A percentile compares a stretch with the other conserved stretches of the same genome.
Conservation (phyloP, 1,139 yeast species). For the Kurtzmaniella quercitrusa region DNA sequence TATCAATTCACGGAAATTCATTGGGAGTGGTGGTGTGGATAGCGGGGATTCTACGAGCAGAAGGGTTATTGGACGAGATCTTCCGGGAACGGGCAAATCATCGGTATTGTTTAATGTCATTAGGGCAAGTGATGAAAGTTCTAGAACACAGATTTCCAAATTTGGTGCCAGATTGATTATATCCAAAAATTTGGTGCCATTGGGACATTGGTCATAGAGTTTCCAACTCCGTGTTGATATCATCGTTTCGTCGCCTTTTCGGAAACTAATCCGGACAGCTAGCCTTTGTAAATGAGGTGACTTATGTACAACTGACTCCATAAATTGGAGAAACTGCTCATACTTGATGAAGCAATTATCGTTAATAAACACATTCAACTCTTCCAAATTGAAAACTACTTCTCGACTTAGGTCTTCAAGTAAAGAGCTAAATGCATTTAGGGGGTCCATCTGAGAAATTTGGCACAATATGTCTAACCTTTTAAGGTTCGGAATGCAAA, state of each 20-base stretch:
- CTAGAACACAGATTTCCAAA: constrained; percentile 11
- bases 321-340: constrained; percentile 13
- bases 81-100: neutral
- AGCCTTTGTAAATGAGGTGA: constrained; percentile 11
- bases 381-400: constrained; percentile 7
- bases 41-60: constrained; percentile 17
- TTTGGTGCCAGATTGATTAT: constrained; percentile 1
- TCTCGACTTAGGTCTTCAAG: neutral
- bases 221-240: constrained; percentile 9
- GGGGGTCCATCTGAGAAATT: constrained; percentile 16
- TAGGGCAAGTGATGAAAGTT: constrained; percentile 10
- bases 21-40: constrained; percentile 13
- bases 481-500: constrained; percentile 8
- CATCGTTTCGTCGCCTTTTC: constrained; percentile 8
- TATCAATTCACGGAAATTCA: constrained; percentile 6
- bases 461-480: constrained; percentile 26
- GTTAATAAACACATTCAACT: constrained; percentile 19
- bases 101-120: constrained; percentile 3
- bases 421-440: constrained; percentile 3
- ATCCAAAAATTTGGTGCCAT: constrained; percentile 6
- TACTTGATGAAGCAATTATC: constrained; percentile 14
- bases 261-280: constrained; percentile 13
- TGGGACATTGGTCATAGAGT: constrained; percentile 5
- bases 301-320: constrained; percentile 9
- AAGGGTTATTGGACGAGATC: constrained; percentile 6